These are phyloP conservation scores for Prunus padus DNA, from an alignment of 306 rosid genomes.

Conservation along the genomic window DNA sequence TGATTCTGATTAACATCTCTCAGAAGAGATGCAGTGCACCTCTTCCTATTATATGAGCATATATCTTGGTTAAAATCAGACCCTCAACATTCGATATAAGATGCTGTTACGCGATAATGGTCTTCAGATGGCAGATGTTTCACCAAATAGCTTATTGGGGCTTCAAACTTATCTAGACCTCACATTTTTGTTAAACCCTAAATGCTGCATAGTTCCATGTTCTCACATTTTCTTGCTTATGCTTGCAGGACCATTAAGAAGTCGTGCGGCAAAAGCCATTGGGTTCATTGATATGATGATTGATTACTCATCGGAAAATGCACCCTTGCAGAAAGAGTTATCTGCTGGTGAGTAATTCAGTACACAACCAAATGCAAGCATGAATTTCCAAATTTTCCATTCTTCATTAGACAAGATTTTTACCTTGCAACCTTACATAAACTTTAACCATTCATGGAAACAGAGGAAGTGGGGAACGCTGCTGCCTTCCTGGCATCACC, in stretches of 20 bases:
- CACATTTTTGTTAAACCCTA: neutral
- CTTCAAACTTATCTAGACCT: neutral
- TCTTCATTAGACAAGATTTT: neutral
- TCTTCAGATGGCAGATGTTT: neutral
- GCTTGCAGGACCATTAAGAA: conserved; percentile 81
- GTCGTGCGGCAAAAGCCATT: conserved; percentile 97
- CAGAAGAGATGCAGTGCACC: neutral
- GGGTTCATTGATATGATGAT: conserved; percentile 95
- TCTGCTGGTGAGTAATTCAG: conserved; percentile 56
- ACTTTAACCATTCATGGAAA: conserved; percentile 14
- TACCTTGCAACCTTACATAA: neutral
- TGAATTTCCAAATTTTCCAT: neutral
- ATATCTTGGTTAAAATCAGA: neutral
- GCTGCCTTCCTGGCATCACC: conserved; percentile 89
- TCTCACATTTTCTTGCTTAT: neutral
- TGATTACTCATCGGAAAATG: conserved; percentile 77
- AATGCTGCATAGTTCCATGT: neutral
- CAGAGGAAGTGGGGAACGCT: conserved; percentile 86
- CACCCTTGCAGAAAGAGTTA: conserved; percentile 88
- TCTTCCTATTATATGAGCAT: neutral
- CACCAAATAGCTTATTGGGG: neutral
- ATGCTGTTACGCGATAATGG: neutral
- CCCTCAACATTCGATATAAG: neutral
- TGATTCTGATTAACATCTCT: no score
- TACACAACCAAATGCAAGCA: conserved; percentile 1